phyloP scores from a whole-genome alignment of 169 alveolate species.

The Plasmodium yoelii region DNA sequence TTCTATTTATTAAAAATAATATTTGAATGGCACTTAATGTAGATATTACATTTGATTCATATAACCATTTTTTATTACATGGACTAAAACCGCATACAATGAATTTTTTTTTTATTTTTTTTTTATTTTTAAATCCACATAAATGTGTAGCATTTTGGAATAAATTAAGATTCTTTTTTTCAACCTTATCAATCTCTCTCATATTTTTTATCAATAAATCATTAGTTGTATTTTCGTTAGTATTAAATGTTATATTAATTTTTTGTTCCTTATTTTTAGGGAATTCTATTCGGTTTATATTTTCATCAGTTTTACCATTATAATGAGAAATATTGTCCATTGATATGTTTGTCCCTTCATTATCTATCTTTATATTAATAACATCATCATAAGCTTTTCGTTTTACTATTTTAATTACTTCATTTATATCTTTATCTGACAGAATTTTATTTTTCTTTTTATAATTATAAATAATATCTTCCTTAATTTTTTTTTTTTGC shows the following conservation, averaged over 20 bases:
- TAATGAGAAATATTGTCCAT: neutral
- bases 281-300: neutral
- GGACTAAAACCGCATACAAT: constrained; percentile 68
- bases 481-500: constrained; percentile 47
- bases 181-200: neutral
- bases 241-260: neutral
- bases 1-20: constrained; percentile 47
- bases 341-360: neutral
- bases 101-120: constrained; percentile 24
- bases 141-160: neutral
- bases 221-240: neutral
- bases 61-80: constrained; percentile 44
- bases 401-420: constrained; percentile 6
- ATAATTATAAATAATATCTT: constrained; percentile 34
- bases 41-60: constrained; percentile 62
- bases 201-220: neutral
- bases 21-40: constrained; percentile 80
- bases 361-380: neutral
- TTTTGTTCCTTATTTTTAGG: neutral
- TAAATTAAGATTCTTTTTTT: constrained; percentile 1
- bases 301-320: neutral
- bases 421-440: constrained; percentile 43
- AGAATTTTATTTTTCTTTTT: constrained; percentile 38
- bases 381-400: neutral
- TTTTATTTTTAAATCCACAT: neutral